Evolutionary conservation across 2,329 filamentous ascomycete species (phyloP), one percentile per base, ranked within the genome.

Genomic region (Fusarium nelsonii): DNA sequence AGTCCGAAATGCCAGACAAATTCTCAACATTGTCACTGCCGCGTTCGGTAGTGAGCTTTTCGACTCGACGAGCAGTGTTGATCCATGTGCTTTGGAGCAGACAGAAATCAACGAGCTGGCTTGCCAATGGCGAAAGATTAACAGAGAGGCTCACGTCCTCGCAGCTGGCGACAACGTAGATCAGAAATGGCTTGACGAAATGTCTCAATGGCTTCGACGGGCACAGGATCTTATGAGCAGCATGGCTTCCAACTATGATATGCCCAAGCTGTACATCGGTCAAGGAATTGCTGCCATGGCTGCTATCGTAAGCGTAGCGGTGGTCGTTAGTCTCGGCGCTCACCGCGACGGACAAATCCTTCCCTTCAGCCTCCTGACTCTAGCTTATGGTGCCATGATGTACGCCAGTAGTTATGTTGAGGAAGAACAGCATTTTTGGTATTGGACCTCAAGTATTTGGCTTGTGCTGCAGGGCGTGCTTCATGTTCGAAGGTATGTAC

Each of bases 401-500:
- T 98, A 98, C 80, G 95, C 94, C 11, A 97, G 93, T 77, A 98
- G 94, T 75, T 99, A 96, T 78, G 93, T 99, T 3, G 96, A 99
- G 79, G 96, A 99, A 80, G 96, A 99, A 78, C 96, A 99, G 50
- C 93, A 98, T 71, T 97, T 97, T 77, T 99, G 96, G 96, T 98
- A 99, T 80, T 98, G 95, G 94, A 81, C 88, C 2, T 87, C 91
- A 0, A 90, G 91, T 0, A 86, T 88, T 8, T 97, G 92, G 92
- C 76, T 91, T 33, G 79, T 83, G 2, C 81, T 84, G 32, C 80
- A 91, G 14, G 83, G 82, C 33, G 68, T 86, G 41, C 84, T 82
- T 69, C 80, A 81, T 74, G 80, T 83, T 44, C 77, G 75, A 58
- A 79, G 79, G 83, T 83, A 68, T 44, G 74, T 44, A 37, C 28